These are phyloP conservation scores for Leptodontidium sp. DNA, from an alignment of 2,329 filamentous ascomycete species.

Conservation along the genomic window DNA sequence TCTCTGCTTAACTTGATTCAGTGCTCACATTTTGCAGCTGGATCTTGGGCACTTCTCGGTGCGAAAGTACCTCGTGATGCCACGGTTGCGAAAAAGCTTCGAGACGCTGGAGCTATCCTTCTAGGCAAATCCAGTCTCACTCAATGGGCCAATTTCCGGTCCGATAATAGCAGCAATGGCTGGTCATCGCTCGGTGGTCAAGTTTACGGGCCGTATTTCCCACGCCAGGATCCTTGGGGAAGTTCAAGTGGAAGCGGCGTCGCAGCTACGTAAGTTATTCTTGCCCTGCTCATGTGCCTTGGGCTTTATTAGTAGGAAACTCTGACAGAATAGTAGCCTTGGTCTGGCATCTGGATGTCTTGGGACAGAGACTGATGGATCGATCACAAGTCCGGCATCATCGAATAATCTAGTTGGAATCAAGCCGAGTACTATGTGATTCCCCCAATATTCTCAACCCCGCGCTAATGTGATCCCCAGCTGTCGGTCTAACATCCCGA, in stretches of 20 bases:
- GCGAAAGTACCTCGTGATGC: slow-evolving; percentile 40
- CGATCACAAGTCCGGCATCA: slow-evolving; percentile 64
- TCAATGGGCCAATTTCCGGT: slow-evolving; percentile 65
- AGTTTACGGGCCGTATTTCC: slow-evolving; percentile 66
- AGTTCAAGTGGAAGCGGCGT: slow-evolving; percentile 71
- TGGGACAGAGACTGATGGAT: slow-evolving; percentile 71
- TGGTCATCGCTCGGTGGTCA: slow-evolving; percentile 73
- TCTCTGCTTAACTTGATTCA: no score
- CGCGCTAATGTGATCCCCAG: slow-evolving; percentile 50
- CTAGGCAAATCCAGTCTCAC: slow-evolving; percentile 56
- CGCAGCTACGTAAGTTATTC: slow-evolving; percentile 50
- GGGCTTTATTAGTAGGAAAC: neutral
- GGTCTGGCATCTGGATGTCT: slow-evolving; percentile 66
- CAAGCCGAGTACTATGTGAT: slow-evolving; percentile 49
- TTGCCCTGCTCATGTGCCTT: no score
- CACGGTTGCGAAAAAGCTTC: slow-evolving; percentile 38
- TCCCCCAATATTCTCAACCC: slow-evolving; percentile 49
- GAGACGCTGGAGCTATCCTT: slow-evolving; percentile 39
- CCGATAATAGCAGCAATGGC: slow-evolving; percentile 63
- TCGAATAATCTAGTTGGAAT: slow-evolving; percentile 67
- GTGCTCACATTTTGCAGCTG: slow-evolving; percentile 23
- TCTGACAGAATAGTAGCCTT: slow-evolving; percentile 44
- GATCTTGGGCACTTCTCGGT: slow-evolving; percentile 39
- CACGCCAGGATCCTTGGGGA: slow-evolving; percentile 67
- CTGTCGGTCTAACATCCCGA: slow-evolving; percentile 70